Evolutionary conservation across 306 rosid species (phyloP).

Genomic region (Lupinus albus): DNA sequence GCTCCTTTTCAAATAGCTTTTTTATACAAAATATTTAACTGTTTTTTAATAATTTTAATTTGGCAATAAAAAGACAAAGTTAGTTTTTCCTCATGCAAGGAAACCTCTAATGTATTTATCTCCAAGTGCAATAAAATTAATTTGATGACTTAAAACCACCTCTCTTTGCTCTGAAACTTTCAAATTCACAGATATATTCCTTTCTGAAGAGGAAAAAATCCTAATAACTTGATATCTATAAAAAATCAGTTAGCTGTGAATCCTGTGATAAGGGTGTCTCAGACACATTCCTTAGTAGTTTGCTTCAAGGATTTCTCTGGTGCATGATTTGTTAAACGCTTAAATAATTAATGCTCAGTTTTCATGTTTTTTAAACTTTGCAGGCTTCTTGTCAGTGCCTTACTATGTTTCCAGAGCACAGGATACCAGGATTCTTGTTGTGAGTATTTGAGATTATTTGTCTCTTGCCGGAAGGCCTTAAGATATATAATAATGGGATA

Average conservation of each 20-base stretch:
- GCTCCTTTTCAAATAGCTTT: conserved; percentile 5
- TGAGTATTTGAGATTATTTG: conserved; percentile 71
- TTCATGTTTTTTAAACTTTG: conserved; percentile 41
- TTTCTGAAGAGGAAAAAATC: conserved; percentile 34
- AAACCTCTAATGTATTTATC: neutral
- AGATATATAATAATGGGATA: conserved; percentile 52
- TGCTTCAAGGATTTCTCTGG: conserved; percentile 22
- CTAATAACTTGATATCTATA: neutral
- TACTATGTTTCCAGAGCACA: conserved; percentile 48
- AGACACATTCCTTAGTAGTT: conserved; percentile 18
- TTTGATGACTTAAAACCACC: conserved; percentile 25
- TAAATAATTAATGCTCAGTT: conserved; percentile 18
- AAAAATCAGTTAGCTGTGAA: neutral
- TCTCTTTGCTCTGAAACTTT: conserved; percentile 14
- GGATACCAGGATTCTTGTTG: conserved; percentile 42
- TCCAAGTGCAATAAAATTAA: conserved; percentile 13
- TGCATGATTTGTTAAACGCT: conserved; percentile 32
- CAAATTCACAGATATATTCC: neutral
- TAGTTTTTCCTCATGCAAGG: conserved; percentile 7
- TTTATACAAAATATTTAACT: conserved; percentile 13
- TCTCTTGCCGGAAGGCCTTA: conserved; percentile 80
- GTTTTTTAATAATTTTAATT: conserved; percentile 23
- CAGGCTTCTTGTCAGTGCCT: conserved; percentile 73
- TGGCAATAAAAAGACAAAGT: conserved; percentile 10
- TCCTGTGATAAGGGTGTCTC: conserved; percentile 18